Base-by-base conservation (phyloP, 495 filamentous ascomycete species). In the Rhypophila decipiens region DNA sequence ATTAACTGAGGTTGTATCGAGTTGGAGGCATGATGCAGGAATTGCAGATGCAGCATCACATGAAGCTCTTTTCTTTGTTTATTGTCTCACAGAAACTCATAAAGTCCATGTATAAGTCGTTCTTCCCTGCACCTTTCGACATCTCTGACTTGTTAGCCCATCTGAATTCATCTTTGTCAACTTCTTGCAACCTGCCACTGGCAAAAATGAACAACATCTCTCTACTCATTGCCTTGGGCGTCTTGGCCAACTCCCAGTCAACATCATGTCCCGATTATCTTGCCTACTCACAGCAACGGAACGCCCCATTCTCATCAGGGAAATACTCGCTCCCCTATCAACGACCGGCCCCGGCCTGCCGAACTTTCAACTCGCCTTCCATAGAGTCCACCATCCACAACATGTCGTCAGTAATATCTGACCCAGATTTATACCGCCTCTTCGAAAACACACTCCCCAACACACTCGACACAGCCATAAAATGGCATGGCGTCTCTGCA, bases 361-460 rank as follows among this genome's bases (percentile, higher is more conserved):
- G 83, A 4, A 85, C 77, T n/a, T 83, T 80, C 68, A 75, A 69
- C 49, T 72, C 72, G 5, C 62, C 68, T 3, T 63, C 60, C 17
- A 70, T 85, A n/a, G 81, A 86, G 50, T 58, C 67, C 35, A 60
- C 69, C 9, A 71, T 85, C 43, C 46, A 57, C 37, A 65, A 71
- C 20, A 68, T 80, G 62, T 48, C 71, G 18, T 44, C 49, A 7
- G 52, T 65, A 38, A 82, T 85, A 50, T 61, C 66, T 19, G 80
- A 86, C 57, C 82, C 82, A 4, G 83, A 87, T 61, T 71, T 85
- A 8, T 75, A 68, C 58, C 77, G 79, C 5, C 68, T 87, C 17
- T 87, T 85, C 58, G 57, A 76, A 48, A 86, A 87, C 53, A 61
- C 72, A 3, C 86, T 75, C 50, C 82, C 83, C 0, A 85, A 84